These are phyloP conservation scores for Cladosporium phlei DNA, from an alignment of 2,329 filamentous ascomycete genomes.

Conservation along the genomic window DNA sequence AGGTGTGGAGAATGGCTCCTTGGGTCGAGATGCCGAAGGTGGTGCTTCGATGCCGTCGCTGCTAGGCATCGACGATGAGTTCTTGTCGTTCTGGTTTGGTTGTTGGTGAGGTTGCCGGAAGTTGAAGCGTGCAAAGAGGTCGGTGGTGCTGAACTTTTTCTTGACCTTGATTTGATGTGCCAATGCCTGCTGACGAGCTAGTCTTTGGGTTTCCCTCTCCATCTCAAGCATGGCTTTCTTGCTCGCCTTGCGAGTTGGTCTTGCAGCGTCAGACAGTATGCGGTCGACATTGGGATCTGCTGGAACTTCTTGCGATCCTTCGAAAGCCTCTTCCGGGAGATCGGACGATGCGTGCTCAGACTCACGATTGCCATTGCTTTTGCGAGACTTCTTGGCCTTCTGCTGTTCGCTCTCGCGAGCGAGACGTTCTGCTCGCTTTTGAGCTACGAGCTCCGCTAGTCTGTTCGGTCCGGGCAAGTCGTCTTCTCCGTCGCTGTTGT, in stretches of 20 bases:
- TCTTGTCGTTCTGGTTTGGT: slow-evolving; percentile 13
- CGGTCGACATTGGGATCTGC: slow-evolving; percentile 25
- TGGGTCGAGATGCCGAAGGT: slow-evolving; percentile 1
- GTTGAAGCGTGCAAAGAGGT: slow-evolving; percentile 80
- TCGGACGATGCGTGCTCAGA: slow-evolving; percentile 22
- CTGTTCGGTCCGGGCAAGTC: slow-evolving; percentile 24
- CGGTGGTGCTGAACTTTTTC: slow-evolving; percentile 81
- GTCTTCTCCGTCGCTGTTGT: slow-evolving; percentile 21
- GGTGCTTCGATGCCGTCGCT: slow-evolving; percentile 25
- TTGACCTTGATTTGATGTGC: slow-evolving; percentile 80
- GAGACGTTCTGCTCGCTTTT: slow-evolving; percentile 29
- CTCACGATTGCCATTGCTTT: slow-evolving; percentile 4
- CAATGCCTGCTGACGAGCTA: slow-evolving; percentile 85
- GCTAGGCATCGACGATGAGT: slow-evolving; percentile 26
- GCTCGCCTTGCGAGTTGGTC: slow-evolving; percentile 77
- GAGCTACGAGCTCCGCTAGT: slow-evolving; percentile 29
- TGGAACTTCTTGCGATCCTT: slow-evolving; percentile 18
- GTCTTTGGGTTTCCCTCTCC: slow-evolving; percentile 86
- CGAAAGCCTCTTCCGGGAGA: slow-evolving; percentile 24
- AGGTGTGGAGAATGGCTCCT: slow-evolving; percentile 33
- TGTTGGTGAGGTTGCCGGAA: slow-evolving; percentile 32
- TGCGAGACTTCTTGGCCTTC: neutral
- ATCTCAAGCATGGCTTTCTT: slow-evolving; percentile 95
- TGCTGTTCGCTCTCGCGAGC: slow-evolving; percentile 20
- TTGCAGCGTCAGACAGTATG: slow-evolving; percentile 41